phyloP scores from a whole-genome alignment of 192 early-diverging fungal species.

The Jimgerdemannia flammicorona region DNA sequence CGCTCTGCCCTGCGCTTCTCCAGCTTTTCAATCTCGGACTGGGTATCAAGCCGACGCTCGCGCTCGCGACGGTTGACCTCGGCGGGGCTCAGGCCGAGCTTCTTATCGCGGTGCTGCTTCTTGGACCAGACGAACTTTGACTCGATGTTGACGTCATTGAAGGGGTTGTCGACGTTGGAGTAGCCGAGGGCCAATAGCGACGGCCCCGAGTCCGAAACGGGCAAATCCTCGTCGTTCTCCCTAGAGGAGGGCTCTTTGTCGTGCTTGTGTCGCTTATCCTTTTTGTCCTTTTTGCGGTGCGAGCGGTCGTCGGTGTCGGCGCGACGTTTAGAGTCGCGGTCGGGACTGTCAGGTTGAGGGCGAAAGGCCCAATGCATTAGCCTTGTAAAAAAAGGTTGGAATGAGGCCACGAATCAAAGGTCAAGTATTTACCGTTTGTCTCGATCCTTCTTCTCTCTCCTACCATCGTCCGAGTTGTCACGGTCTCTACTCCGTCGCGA shows the following conservation, averaged over 20 bases:
- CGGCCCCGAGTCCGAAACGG: neutral
- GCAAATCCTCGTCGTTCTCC: neutral
- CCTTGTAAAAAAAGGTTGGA: too few species aligned
- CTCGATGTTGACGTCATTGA: conserved; percentile 74
- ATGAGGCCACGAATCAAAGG: too few species aligned
- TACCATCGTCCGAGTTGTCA: neutral
- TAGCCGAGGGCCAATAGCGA: conserved; percentile 43
- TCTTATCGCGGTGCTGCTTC: conserved; percentile 80
- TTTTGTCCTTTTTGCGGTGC: neutral
- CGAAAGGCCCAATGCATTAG: neutral
- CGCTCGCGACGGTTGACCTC: conserved; percentile 53
- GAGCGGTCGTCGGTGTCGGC: neutral
- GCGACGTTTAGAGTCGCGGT: neutral
- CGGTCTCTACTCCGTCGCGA: neutral
- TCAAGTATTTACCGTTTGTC: neutral
- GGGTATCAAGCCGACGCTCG: conserved; percentile 59
- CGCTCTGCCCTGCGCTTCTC: conserved; percentile 76
- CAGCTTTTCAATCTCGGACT: conserved; percentile 77
- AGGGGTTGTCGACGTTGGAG: conserved; percentile 72
- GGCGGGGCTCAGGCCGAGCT: conserved; percentile 53
- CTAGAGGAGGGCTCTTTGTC: neutral
- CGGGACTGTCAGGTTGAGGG: neutral
- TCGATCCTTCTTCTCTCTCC: neutral
- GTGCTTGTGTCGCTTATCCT: neutral
- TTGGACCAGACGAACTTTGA: conserved; percentile 95